Evolutionary conservation across 495 filamentous ascomycete genomes (phyloP).

Genomic region (Antarctomyces pellizariae): DNA sequence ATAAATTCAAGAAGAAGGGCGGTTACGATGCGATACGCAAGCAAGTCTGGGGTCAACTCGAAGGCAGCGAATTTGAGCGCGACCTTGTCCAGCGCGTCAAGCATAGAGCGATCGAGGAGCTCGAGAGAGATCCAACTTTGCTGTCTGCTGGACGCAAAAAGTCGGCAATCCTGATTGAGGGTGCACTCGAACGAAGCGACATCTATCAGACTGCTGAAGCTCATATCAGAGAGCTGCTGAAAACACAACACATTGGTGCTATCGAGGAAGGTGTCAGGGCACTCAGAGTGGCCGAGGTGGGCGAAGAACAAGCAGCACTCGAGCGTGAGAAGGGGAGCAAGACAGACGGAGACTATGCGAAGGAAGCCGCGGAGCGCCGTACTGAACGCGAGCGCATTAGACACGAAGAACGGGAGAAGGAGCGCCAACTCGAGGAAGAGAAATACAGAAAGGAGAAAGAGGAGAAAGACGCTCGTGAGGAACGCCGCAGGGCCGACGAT

Average conservation of each 20-base stretch:
- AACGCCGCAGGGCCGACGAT: constrained; percentile 22
- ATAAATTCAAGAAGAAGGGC: constrained; percentile 79
- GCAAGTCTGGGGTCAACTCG: constrained; percentile 56
- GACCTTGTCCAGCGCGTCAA: constrained; percentile 1
- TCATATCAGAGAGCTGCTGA: constrained; percentile 42
- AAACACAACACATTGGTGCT: constrained; percentile 31
- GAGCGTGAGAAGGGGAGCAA: constrained; percentile 50
- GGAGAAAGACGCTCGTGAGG: constrained; percentile 30
- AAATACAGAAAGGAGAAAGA: constrained; percentile 40
- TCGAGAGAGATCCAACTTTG: constrained; percentile 55
- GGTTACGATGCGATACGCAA: constrained; percentile 71
- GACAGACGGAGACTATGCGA: constrained; percentile 62
- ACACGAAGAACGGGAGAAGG: constrained; percentile 37
- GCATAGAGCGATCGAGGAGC: constrained; percentile 47
- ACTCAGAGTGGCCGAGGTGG: constrained; percentile 48
- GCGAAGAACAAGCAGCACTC: constrained; percentile 40
- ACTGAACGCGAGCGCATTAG: constrained; percentile 39
- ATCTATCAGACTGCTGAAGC: constrained; percentile 54
- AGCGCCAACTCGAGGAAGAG: constrained; percentile 40
- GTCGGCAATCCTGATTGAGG: constrained; percentile 65
- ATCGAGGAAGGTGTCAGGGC: constrained; percentile 46
- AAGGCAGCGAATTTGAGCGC: constrained; percentile 32
- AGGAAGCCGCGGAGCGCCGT: constrained; percentile 39
- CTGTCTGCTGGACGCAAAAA: constrained; percentile 59
- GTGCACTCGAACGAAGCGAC: constrained; percentile 58